Percentiles rank a stretch among this genome's conserved stretches.
Conservation (phyloP, 208 protist species). For the Acanthamoeba lugdunensis region DNA sequence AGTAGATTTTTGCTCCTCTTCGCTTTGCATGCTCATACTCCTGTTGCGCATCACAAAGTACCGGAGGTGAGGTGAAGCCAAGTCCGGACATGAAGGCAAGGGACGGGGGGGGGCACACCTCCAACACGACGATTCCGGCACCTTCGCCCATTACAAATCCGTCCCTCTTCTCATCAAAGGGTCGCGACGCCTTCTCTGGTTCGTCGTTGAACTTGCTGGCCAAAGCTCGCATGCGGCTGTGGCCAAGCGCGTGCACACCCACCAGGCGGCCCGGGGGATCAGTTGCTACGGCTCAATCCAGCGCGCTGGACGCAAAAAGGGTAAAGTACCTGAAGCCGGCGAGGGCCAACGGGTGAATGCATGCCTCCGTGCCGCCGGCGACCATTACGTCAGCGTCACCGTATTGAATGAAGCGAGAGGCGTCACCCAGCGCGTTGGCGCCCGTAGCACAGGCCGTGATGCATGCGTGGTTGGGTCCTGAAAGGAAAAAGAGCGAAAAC, state of each 20-base stretch:
- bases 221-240: conserved; percentile 87
- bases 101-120: neutral
- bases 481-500: neutral
- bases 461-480: conserved; percentile 92
- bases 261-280: too few species aligned
- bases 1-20: conserved; percentile 89
- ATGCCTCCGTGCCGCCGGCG: conserved; percentile 94
- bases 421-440: conserved; percentile 95
- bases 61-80: neutral
- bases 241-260: conserved; percentile 77
- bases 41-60: conserved; percentile 81
- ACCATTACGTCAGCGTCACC: conserved; percentile 88
- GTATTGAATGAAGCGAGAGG: conserved; percentile 89
- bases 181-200: conserved; percentile 91
- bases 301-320: neutral
- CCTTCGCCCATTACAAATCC: conserved; percentile 98
- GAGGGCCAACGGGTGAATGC: conserved; percentile 92
- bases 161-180: conserved; percentile 92
- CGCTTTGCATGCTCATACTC: conserved; percentile 89
- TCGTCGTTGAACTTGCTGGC: conserved; percentile 92
- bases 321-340: conserved; percentile 90
- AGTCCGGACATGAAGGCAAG: neutral
- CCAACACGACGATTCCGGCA: conserved; percentile 87
- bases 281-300: neutral
- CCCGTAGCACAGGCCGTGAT: conserved; percentile 97